Conservation (phyloP, 148 eudicot genomes). For the Rhododendron williamsianum region DNA sequence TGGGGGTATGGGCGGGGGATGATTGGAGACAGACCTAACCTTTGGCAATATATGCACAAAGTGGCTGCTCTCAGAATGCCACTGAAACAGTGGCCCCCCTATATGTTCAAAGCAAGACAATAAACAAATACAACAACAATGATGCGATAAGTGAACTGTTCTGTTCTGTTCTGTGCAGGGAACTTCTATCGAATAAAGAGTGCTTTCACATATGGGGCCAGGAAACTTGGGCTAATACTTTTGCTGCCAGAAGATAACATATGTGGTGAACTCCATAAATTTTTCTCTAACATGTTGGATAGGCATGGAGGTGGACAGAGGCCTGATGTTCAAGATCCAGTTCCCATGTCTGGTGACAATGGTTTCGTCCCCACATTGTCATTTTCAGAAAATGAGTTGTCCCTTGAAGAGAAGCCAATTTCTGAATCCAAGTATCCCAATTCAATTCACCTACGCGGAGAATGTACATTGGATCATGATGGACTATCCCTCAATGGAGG, state of each 20-base stretch:
- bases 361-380: slow-evolving; percentile 21
- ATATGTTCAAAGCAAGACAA: background rate
- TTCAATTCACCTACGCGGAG: slow-evolving; percentile 20
- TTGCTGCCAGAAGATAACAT: slow-evolving; percentile 47
- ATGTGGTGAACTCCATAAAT: slow-evolving; percentile 52
- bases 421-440: slow-evolving; percentile 22
- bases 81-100: no score
- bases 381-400: slow-evolving; percentile 21
- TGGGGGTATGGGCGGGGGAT: no score
- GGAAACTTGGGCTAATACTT: slow-evolving; percentile 71
- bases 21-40: no score
- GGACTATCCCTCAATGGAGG: slow-evolving; percentile 10
- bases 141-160: background rate
- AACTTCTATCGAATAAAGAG: slow-evolving; percentile 81
- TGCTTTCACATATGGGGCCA: slow-evolving; percentile 83
- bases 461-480: slow-evolving; percentile 18
- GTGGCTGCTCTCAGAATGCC: no score
- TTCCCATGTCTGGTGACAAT: slow-evolving; percentile 18
- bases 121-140: no score
- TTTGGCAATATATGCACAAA: no score
- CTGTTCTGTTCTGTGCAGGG: slow-evolving; percentile 35
- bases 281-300: slow-evolving; percentile 72
- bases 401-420: slow-evolving; percentile 24
- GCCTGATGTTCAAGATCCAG: slow-evolving; percentile 63
- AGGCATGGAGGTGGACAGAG: slow-evolving; percentile 75